Evolutionary conservation across 176 grass and related monocot genomes (phyloP).

Genomic region (Paspalum notatum): DNA sequence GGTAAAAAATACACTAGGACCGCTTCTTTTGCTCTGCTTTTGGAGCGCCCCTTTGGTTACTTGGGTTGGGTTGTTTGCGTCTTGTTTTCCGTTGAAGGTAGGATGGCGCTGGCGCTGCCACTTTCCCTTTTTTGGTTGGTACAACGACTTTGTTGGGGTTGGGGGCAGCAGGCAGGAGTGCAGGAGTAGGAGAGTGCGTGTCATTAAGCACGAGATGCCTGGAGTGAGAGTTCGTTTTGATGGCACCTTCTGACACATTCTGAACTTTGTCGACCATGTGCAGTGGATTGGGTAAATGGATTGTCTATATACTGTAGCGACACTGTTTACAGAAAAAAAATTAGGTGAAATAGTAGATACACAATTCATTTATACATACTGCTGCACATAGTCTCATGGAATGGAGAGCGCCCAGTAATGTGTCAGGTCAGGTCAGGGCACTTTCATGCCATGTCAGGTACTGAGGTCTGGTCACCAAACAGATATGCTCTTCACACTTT

Average conservation of each 20-base stretch:
- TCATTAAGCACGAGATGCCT: slow-evolving; percentile 11
- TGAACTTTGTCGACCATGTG: neutral
- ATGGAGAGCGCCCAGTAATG: no score
- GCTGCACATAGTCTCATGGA: no score
- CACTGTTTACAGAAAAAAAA: no score
- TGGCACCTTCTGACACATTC: slow-evolving; percentile 22
- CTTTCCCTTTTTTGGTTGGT: slow-evolving; percentile 40
- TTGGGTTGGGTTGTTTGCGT: slow-evolving; percentile 12
- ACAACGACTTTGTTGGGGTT: slow-evolving; percentile 30
- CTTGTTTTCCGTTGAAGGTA: slow-evolving; percentile 34
- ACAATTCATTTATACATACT: no score
- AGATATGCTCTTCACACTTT: no score
- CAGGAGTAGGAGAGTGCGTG: neutral
- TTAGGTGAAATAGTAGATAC: no score
- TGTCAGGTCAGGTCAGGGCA: no score
- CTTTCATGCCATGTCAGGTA: no score
- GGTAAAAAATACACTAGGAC: slow-evolving; percentile 2
- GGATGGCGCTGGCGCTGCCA: neutral
- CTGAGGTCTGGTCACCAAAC: no score
- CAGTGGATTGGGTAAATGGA: no score
- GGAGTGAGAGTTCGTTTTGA: slow-evolving; percentile 12
- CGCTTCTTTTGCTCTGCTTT: neutral
- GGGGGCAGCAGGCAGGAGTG: neutral
- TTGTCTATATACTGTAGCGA: no score
- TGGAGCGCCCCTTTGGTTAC: neutral